These are phyloP conservation scores for Grosmannia huntii DNA, from an alignment of 2,329 filamentous ascomycete genomes.

Conservation along the genomic window DNA sequence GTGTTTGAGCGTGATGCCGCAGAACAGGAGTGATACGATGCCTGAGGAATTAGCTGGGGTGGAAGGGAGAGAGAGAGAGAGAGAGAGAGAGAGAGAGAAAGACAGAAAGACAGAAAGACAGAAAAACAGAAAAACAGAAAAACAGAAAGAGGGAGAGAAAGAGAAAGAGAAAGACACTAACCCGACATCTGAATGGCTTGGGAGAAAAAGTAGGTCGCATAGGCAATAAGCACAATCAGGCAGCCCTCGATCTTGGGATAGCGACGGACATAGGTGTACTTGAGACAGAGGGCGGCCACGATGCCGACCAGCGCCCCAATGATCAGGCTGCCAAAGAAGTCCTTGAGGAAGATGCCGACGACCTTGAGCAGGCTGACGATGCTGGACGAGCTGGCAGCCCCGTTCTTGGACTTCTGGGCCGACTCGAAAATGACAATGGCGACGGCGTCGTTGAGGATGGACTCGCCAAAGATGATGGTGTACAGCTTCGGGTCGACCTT, in stretches of 20 bases:
- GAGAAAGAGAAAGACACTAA: conserved; percentile 29
- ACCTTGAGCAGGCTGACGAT: conserved; percentile 79
- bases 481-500: conserved; percentile 98
- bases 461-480: conserved; percentile 97
- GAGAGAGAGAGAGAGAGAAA: conserved; percentile 2
- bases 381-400: conserved; percentile 57
- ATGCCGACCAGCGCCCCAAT: conserved; percentile 85
- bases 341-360: conserved; percentile 84
- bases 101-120: background rate
- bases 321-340: conserved; percentile 88
- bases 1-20: conserved; percentile 95
- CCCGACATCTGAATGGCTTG: conserved; percentile 93
- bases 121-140: background rate
- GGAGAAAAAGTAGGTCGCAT: conserved; percentile 95
- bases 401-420: conserved; percentile 80
- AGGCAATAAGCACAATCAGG: conserved; percentile 83
- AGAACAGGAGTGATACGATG: conserved; percentile 93
- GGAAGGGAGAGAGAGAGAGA: conserved; percentile 2
- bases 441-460: conserved; percentile 94
- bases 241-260: conserved; percentile 97
- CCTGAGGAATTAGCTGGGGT: no score
- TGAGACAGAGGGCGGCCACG: conserved; percentile 73
- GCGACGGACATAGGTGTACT: conserved; percentile 85
- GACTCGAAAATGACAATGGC: conserved; percentile 98
- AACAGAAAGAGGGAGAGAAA: background rate